These are phyloP conservation scores for Protomyces macrosporus DNA, from an alignment of 1,139 yeast species.

Conservation along the genomic window DNA sequence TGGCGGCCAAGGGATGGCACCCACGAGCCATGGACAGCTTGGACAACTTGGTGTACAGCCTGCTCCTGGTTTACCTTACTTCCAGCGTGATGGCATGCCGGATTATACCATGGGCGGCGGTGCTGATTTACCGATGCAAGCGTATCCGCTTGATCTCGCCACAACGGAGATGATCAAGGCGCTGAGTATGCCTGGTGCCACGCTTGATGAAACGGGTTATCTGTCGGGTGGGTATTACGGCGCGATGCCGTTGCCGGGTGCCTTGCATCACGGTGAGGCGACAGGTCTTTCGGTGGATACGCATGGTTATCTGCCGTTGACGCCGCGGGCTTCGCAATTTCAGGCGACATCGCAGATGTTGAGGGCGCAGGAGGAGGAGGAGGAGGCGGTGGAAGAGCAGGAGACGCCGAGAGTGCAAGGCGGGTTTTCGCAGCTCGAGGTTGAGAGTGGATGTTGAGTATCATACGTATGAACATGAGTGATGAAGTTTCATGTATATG, in stretches of 20 bases:
- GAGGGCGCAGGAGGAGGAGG: too few species aligned
- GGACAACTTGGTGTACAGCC: neutral
- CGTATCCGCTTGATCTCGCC: neutral
- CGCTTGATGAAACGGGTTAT: too few species aligned
- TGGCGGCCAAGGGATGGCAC: neutral
- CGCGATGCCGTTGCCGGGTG: too few species aligned
- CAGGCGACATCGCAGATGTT: neutral
- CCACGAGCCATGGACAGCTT: neutral
- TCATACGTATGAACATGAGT: too few species aligned
- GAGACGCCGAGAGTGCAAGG: too few species aligned
- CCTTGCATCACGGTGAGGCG: too few species aligned
- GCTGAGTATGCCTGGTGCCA: neutral
- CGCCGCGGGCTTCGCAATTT: neutral
- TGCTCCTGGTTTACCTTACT: neutral
- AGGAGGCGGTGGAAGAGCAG: too few species aligned
- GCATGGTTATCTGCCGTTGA: neutral
- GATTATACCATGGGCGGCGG: neutral
- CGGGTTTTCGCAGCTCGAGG: neutral
- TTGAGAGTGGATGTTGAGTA: neutral
- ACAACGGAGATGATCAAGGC: neutral
- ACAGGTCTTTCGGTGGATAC: neutral
- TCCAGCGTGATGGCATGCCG: neutral
- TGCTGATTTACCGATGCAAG: neutral
- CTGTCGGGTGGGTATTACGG: too few species aligned
- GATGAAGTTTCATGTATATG: too few species aligned